Base-by-base conservation (phyloP, 2,329 filamentous ascomycete genomes). In the Teratosphaeria zuluensis region DNA sequence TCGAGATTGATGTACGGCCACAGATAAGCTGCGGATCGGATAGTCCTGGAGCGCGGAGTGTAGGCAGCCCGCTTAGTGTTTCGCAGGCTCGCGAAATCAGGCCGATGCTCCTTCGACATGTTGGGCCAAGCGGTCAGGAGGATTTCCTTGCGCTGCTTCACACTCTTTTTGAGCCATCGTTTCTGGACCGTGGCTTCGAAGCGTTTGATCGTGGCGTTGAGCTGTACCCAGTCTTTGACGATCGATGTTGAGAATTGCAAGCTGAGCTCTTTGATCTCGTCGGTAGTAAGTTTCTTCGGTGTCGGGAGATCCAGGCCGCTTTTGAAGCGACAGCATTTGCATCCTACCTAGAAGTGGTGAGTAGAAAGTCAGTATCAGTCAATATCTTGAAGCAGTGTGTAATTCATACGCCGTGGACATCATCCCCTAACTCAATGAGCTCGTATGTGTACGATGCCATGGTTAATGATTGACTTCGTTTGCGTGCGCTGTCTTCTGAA, bases 1-100 rank as follows among this genome's bases (percentile, higher is more conserved):
- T 85, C 80, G 48, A 80, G 72, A 62, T 85, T 86, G 66, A 85
- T 77, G 53, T 79, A 74, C 0, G 82, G 82, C 74, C 76, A 83
- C 51, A 81, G 66, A 60, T 71, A 82, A 8, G 69, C 57, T 5
- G 76, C 72, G 2, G 62, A 60, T 7, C 54, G 55, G 30, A 62
- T 63, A 3, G 63, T 65, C 12, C 60, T 58, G 2, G 59, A 55
- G 5, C 65, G 62, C 51, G 54, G 58, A 31, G 46, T 54, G 8
- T 67, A 65, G 0, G 32, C 52, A 53, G 52, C 32, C 52, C 24
- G 19, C 6, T 53, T 31, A 4, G 31, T 19, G 16, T 53, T 31
- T 16, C 28, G 52, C 21, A 53, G 24, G 28, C 65, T 67, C 6
- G 68, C 65, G 42, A 82, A 79, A 59, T 85, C 82, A 0, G 82